phyloP scores from a whole-genome alignment of 306 rosid genomes.

The Luffa acutangula region DNA sequence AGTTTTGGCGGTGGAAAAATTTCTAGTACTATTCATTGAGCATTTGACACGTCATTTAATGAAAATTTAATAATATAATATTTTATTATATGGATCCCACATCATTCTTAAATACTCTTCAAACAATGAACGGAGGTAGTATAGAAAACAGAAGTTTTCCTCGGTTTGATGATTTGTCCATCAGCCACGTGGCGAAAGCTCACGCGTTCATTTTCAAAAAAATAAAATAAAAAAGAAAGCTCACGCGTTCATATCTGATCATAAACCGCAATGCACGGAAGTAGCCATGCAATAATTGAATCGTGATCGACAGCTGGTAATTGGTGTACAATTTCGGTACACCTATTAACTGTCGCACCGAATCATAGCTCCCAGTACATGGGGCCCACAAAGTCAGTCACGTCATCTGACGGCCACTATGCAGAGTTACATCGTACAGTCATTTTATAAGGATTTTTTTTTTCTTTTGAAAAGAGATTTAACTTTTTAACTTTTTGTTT shows the following conservation, averaged over 20 bases:
- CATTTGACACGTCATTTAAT: no score
- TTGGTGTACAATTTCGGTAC: neutral
- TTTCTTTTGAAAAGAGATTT: no score
- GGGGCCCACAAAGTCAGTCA: neutral
- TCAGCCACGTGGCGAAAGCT: neutral
- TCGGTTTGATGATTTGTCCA: no score
- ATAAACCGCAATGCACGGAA: neutral
- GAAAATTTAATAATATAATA: no score
- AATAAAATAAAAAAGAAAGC: neutral
- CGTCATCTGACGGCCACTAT: neutral
- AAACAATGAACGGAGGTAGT: no score
- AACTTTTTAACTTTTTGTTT: no score
- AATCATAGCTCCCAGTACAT: neutral
- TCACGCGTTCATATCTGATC: neutral
- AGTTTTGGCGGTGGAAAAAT: no score
- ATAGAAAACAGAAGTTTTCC: no score
- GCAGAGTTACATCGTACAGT: neutral
- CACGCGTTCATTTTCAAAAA: neutral
- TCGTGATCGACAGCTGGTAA: neutral
- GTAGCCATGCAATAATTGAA: neutral
- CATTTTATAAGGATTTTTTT: neutral
- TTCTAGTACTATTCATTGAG: no score
- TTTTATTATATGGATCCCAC: no score
- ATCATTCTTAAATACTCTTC: no score
- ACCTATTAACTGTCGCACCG: neutral